Conservation (phyloP, 495 filamentous ascomycete genomes). For the Aspergillus baeticus region DNA sequence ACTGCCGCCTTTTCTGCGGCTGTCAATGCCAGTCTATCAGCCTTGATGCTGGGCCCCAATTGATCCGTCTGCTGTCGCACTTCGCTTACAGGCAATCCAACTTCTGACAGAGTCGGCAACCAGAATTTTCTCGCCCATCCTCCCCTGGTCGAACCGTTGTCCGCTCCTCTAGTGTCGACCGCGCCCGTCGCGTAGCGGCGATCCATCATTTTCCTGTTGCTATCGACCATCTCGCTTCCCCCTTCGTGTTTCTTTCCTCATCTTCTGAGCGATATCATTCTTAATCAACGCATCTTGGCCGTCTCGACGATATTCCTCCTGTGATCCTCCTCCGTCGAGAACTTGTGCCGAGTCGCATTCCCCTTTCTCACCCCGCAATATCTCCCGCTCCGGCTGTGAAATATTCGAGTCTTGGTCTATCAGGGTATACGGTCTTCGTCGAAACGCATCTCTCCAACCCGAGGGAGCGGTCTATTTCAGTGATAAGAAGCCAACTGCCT, state of each 20-base stretch:
- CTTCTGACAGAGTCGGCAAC: neutral
- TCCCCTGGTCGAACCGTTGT: constrained; percentile 6
- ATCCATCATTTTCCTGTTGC: constrained; percentile 11
- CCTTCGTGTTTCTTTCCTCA: constrained; percentile 1
- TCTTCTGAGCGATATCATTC: constrained; percentile 8
- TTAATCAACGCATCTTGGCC: constrained; percentile 2
- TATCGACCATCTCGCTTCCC: constrained; percentile 1
- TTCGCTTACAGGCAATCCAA: neutral
- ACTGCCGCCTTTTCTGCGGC: constrained; percentile 6
- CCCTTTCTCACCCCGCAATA: constrained; percentile 14
- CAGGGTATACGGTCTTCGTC: neutral
- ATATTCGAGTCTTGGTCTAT: neutral
- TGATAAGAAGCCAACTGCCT: constrained; percentile 2
- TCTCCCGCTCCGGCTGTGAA: constrained; percentile 4
- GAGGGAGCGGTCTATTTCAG: constrained; percentile 3
- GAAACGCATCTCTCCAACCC: neutral
- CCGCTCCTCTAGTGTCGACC: constrained; percentile 7
- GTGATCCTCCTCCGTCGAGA: neutral
- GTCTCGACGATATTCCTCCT: constrained; percentile 15
- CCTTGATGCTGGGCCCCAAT: constrained; percentile 8
- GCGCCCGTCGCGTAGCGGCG: constrained; percentile 23
- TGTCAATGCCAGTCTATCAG: neutral
- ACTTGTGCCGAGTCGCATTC: constrained; percentile 4
- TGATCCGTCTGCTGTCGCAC: constrained; percentile 1
- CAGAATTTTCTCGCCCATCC: neutral